phyloP scores from a whole-genome alignment of 2,329 filamentous ascomycete species.

The Calonectria hongkongensis region DNA sequence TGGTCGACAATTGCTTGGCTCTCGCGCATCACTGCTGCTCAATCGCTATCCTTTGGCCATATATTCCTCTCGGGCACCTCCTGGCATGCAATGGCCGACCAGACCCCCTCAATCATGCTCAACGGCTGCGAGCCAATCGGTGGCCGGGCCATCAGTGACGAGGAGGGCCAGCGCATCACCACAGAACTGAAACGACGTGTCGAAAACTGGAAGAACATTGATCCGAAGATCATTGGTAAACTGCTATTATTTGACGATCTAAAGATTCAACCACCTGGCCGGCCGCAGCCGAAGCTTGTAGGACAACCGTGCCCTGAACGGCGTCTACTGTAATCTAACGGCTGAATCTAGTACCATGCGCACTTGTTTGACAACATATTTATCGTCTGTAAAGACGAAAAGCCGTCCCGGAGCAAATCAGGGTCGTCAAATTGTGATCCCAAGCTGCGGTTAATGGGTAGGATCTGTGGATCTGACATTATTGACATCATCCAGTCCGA shows the following conservation, averaged over 20 bases:
- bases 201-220: conserved; percentile 26
- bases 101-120: conserved; percentile 3
- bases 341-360: not conserved
- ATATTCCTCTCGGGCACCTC: not conserved
- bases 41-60: not conserved
- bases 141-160: not conserved
- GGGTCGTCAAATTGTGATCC: not conserved
- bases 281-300: not conserved
- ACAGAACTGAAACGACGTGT: conserved; percentile 20
- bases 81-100: not conserved
- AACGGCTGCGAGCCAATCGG: conserved; percentile 3
- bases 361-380: conserved; percentile 10
- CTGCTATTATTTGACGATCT: conserved; percentile 2
- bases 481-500: not conserved
- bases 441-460: not conserved
- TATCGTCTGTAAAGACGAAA: conserved; percentile 17
- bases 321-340: not conserved
- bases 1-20: not conserved
- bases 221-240: conserved; percentile 14
- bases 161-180: conserved; percentile 6
- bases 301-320: not conserved
- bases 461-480: not conserved
- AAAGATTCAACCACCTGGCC: not conserved
- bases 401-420: not conserved
- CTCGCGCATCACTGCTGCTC: not conserved